phyloP scores from a whole-genome alignment of 2,329 filamentous ascomycete genomes.

The Cordyceps tenuipes region DNA sequence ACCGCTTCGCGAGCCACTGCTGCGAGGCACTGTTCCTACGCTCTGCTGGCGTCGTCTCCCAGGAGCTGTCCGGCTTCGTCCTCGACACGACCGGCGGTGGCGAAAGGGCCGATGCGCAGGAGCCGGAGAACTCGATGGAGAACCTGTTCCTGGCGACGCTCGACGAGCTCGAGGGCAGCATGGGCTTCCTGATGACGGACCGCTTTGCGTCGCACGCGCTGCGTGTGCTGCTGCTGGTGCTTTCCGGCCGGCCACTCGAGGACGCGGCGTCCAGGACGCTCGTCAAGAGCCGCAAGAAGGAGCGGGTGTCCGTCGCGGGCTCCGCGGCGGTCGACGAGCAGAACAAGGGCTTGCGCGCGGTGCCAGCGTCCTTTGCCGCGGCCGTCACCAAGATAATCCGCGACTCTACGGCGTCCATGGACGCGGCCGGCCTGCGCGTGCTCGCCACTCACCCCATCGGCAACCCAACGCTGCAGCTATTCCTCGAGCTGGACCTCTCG shows the following conservation, averaged over 20 bases:
- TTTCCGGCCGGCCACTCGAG: constrained; percentile 75
- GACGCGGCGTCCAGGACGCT: constrained; percentile 60
- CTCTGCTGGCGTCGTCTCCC: constrained; percentile 68
- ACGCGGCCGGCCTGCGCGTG: constrained; percentile 71
- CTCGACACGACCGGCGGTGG: constrained; percentile 35
- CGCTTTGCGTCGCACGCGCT: constrained; percentile 84
- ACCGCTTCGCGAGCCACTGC: constrained; percentile 95
- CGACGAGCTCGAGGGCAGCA: constrained; percentile 78
- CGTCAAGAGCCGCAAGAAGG: constrained; percentile 89
- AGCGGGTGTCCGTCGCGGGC: constrained; percentile 61
- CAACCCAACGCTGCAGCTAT: constrained; percentile 84
- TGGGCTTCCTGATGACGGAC: constrained; percentile 79
- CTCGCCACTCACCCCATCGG: constrained; percentile 84
- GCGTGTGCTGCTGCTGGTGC: constrained; percentile 73
- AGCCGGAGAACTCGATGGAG: constrained; percentile 62
- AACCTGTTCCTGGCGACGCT: constrained; percentile 74
- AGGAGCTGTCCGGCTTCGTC: constrained; percentile 54
- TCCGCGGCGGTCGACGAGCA: constrained; percentile 41
- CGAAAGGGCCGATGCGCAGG: constrained; percentile 32
- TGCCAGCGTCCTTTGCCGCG: constrained; percentile 70
- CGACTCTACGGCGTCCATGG: constrained; percentile 66
- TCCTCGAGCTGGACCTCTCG: constrained; percentile 78
- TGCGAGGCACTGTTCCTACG: constrained; percentile 88
- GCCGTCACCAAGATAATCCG: constrained; percentile 76
- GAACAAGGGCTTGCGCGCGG: constrained; percentile 39